Percentiles rank a stretch among this genome's conserved stretches.
Conservation (phyloP, 352 stramenopile species). For the Phytophthora kernoviae region DNA sequence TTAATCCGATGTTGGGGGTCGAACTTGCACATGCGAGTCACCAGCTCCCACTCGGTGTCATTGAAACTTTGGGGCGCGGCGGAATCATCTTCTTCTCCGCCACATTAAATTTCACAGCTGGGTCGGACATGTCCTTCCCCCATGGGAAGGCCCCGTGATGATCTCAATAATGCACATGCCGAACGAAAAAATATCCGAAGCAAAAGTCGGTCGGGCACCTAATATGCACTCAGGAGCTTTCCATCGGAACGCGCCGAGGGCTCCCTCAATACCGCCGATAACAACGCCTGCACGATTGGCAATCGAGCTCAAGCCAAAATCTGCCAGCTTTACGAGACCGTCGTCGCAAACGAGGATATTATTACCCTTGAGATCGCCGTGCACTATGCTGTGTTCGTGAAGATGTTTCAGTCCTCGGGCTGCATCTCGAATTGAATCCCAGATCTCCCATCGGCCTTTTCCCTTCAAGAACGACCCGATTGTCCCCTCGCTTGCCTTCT, state of each 20-base stretch:
- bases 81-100: background rate
- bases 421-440: slow-evolving; percentile 11
- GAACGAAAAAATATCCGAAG: slow-evolving; percentile 24
- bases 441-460: background rate
- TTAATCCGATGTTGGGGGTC: background rate
- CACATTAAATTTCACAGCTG: slow-evolving; percentile 5
- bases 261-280: background rate
- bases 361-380: slow-evolving; percentile 38
- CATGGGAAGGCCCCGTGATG: slow-evolving; percentile 17
- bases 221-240: slow-evolving; percentile 22
- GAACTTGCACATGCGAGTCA: slow-evolving; percentile 15
- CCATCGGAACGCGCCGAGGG: slow-evolving; percentile 22
- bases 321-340: slow-evolving; percentile 16
- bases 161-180: slow-evolving; percentile 23
- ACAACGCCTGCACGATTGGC: slow-evolving; percentile 3
- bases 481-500: slow-evolving; percentile 5
- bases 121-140: slow-evolving; percentile 4
- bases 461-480: slow-evolving; percentile 7
- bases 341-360: slow-evolving; percentile 35
- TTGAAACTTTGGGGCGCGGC: background rate
- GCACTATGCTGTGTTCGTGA: slow-evolving; percentile 22
- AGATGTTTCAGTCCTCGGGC: slow-evolving; percentile 29
- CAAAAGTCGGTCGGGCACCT: slow-evolving; percentile 9
- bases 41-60: slow-evolving; percentile 19
- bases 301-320: slow-evolving; percentile 26